A percentile compares a stretch with the other conserved stretches of the same genome.
These are phyloP conservation scores for Hypoxylon sp. DNA, from an alignment of 2,329 filamentous ascomycete genomes.

Conservation along the genomic window DNA sequence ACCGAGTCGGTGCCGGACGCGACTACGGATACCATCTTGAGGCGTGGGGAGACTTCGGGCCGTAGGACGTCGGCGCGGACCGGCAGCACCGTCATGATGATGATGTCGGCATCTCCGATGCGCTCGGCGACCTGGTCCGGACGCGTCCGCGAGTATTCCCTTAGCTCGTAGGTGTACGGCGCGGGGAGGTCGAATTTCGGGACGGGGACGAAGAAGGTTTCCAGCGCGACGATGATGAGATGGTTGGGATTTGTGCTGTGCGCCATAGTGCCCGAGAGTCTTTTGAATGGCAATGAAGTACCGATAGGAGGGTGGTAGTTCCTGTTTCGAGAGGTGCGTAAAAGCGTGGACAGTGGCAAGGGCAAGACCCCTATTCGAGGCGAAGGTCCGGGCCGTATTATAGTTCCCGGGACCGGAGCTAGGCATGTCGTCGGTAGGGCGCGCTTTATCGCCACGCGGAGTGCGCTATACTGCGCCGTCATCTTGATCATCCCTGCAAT, in stretches of 20 bases:
- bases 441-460: constrained; percentile 3
- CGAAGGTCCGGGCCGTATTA: constrained; percentile 19
- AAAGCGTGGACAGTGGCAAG: not conserved
- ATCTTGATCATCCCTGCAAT: constrained; percentile 18
- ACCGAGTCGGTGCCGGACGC: constrained; percentile 59
- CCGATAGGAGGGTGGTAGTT: not conserved
- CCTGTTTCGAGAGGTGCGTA: not conserved
- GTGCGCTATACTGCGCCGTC: constrained; percentile 5
- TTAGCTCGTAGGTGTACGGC: constrained; percentile 54
- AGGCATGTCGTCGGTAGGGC: constrained; percentile 38
- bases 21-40: constrained; percentile 56
- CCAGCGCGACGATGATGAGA: constrained; percentile 55
- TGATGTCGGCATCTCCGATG: constrained; percentile 57
- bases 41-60: constrained; percentile 49
- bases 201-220: constrained; percentile 54
- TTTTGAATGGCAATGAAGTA: not conserved
- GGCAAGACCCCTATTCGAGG: not conserved
- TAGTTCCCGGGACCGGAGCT: constrained; percentile 31
- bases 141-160: constrained; percentile 49
- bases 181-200: constrained; percentile 51
- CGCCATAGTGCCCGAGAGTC: constrained; percentile 15
- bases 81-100: constrained; percentile 55
- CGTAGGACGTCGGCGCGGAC: constrained; percentile 51
- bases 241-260: constrained; percentile 47
- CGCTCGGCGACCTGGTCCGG: constrained; percentile 51